Percentiles rank a stretch among this genome's conserved stretches.
These are phyloP conservation scores for Spiraea crenata DNA, from an alignment of 331 rosid species.

Conservation along the genomic window DNA sequence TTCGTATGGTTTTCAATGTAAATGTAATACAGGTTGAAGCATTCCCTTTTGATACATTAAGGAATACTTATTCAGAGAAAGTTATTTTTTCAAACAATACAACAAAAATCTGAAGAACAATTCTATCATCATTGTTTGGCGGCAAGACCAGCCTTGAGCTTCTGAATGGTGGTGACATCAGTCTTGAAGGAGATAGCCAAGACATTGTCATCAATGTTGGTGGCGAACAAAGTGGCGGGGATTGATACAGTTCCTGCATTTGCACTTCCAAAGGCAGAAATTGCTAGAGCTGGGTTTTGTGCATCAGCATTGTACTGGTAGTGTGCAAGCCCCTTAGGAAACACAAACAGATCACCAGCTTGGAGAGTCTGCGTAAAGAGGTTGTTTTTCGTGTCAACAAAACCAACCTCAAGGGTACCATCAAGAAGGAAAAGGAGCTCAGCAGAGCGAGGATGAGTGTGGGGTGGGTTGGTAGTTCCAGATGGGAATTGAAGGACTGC, in stretches of 20 bases:
- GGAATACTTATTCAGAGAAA: background rate
- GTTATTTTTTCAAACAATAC: background rate
- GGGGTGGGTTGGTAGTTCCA: slow-evolving; percentile 21
- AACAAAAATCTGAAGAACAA: background rate
- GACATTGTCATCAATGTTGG: slow-evolving; percentile 19
- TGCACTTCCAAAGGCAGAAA: slow-evolving; percentile 28
- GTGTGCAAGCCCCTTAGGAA: slow-evolving; percentile 23
- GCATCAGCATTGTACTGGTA: slow-evolving; percentile 24
- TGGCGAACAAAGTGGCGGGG: slow-evolving; percentile 14
- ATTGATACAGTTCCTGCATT: slow-evolving; percentile 24
- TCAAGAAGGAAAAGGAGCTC: slow-evolving; percentile 19
- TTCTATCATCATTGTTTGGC: slow-evolving; percentile 2
- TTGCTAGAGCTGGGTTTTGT: background rate
- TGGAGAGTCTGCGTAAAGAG: slow-evolving; percentile 24
- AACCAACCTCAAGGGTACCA: slow-evolving; percentile 18
- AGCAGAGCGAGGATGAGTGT: slow-evolving; percentile 31
- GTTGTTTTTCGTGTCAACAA: slow-evolving; percentile 24
- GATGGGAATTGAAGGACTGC: slow-evolving; percentile 15
- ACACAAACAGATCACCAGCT: slow-evolving; percentile 18
- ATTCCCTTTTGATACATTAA: background rate
- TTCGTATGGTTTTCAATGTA: no score
- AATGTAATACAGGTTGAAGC: no score
- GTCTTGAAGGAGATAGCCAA: slow-evolving; percentile 27
- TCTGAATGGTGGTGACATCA: slow-evolving; percentile 21
- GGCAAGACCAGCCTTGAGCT: slow-evolving; percentile 28